These are phyloP conservation scores for Taphrina pruni DNA, from an alignment of 1,139 yeast genomes.

Conservation along the genomic window DNA sequence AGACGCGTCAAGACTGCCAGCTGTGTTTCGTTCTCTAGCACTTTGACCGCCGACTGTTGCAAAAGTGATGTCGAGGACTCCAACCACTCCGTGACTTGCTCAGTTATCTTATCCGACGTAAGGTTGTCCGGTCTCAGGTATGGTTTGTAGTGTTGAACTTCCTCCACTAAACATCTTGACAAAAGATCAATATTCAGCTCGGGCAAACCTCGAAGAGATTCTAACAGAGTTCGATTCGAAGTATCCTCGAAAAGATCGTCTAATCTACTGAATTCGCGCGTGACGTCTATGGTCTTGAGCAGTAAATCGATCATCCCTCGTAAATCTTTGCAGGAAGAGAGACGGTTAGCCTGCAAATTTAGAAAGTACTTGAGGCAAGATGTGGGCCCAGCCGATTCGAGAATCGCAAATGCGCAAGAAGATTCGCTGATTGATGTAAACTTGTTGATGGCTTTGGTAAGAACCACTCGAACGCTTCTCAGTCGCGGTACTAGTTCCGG, in stretches of 20 bases:
- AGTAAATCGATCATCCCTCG: conserved; percentile 4
- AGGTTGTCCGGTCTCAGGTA: conserved; percentile 15
- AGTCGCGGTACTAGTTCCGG: neutral
- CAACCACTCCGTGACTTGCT: conserved; percentile 15
- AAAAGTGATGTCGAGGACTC: neutral
- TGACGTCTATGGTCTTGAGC: neutral
- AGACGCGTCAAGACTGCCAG: neutral
- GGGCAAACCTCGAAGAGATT: conserved; percentile 11
- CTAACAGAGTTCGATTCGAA: neutral
- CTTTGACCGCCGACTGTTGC: neutral
- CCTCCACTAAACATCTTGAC: neutral
- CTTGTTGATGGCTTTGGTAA: neutral
- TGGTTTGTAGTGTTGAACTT: conserved; percentile 19
- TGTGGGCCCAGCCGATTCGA: conserved; percentile 12
- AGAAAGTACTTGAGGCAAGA: conserved; percentile 30
- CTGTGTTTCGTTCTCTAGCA: conserved; percentile 3
- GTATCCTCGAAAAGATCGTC: conserved; percentile 8
- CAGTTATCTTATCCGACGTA: neutral
- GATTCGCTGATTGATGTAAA: conserved; percentile 1
- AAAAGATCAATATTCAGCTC: conserved; percentile 5
- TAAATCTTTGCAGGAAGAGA: neutral
- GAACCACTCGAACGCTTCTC: neutral
- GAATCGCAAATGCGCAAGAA: conserved; percentile 20
- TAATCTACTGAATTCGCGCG: conserved; percentile 20
- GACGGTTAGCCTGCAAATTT: neutral